Evolutionary conservation across 2,329 filamentous ascomycete genomes (phyloP).

Genomic region (Escovopsis weberi): DNA sequence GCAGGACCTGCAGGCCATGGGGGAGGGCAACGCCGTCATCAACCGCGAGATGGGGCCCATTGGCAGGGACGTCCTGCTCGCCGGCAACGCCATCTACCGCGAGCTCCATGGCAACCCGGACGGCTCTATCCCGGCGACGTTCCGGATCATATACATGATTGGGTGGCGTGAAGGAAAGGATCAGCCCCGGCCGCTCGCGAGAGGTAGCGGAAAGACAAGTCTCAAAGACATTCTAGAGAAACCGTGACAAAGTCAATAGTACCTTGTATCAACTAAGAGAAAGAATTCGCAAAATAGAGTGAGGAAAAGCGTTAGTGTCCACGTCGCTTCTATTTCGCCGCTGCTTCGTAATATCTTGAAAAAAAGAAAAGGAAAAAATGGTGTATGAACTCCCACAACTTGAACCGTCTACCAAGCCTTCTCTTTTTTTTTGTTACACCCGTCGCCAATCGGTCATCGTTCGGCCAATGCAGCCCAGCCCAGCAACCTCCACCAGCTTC

Average conservation of each 20-base stretch:
- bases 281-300: no score
- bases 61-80: conserved; percentile 68
- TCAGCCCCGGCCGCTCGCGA: conserved; percentile 64
- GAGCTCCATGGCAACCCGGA: conserved; percentile 74
- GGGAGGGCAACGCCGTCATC: conserved; percentile 79
- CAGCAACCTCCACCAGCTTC: conserved; percentile 90
- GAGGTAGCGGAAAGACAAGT: conserved; percentile 77
- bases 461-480: conserved; percentile 78
- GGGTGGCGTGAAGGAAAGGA: conserved; percentile 81
- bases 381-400: neutral
- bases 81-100: conserved; percentile 77
- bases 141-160: conserved; percentile 96
- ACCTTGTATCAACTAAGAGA: neutral
- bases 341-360: neutral
- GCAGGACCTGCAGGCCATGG: conserved; percentile 92
- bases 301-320: neutral
- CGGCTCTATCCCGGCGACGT: conserved; percentile 72
- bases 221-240: conserved; percentile 63
- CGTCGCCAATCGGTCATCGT: conserved; percentile 95
- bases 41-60: conserved; percentile 71
- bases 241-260: conserved; percentile 16
- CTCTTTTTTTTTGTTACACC: conserved; percentile 22
- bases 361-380: conserved; percentile 3
- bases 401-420: neutral
- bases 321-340: neutral